Conservation (phyloP, 192 early-diverging fungal genomes). For the Lobosporangium transversale region DNA sequence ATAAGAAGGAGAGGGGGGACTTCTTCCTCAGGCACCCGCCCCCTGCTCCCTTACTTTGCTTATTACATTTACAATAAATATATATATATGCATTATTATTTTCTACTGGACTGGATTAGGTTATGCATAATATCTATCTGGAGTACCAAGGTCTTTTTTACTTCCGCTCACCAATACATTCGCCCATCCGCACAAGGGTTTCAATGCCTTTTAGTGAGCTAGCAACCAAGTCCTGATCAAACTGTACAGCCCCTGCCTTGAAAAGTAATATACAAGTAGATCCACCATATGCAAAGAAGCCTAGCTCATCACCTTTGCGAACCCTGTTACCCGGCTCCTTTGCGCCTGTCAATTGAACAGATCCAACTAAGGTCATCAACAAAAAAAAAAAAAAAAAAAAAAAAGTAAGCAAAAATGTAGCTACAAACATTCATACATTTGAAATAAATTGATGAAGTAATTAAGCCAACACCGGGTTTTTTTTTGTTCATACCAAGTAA, state of each 20-base stretch:
- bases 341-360: constrained; percentile 65
- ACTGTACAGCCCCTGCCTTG: constrained; percentile 65
- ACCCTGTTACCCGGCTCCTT: constrained; percentile 55
- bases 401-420: neutral
- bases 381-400: neutral
- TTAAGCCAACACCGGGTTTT: neutral
- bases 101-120: neutral
- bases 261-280: constrained; percentile 76
- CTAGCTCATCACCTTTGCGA: constrained; percentile 75
- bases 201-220: constrained; percentile 67
- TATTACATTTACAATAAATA: too few relatives aligned
- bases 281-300: constrained; percentile 83
- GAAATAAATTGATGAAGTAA: neutral
- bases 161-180: constrained; percentile 38
- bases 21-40: too few relatives aligned
- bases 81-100: too few relatives aligned
- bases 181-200: constrained; percentile 63
- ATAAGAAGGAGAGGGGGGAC: too few relatives aligned
- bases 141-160: too few relatives aligned
- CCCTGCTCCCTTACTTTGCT: too few relatives aligned
- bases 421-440: neutral
- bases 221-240: constrained; percentile 70
- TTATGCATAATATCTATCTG: neutral
- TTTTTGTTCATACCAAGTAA: constrained; percentile 53
- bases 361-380: constrained; percentile 76